Base-by-base conservation (phyloP, 371 early-diverging fungal genomes). In the Fennellomyces sp. region DNA sequence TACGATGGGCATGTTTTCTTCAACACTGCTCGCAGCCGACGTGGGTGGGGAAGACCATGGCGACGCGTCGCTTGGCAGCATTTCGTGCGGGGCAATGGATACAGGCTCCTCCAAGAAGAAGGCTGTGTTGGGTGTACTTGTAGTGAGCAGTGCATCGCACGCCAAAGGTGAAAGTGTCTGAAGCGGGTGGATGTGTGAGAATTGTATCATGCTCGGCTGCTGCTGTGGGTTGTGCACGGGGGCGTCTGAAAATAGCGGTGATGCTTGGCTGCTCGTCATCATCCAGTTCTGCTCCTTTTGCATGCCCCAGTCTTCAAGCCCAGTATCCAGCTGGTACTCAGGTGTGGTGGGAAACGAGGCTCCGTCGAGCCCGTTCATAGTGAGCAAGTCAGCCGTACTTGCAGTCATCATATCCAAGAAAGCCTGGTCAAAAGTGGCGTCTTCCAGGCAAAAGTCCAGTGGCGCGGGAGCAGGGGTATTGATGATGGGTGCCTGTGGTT, bases 171-270 rank as follows among this genome's bases (percentile, higher is more conserved):
- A 31, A 27, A 54, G 55, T 8, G 35, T 54, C 7, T 54, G 55
- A 27, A 36, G 38, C 21, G 55, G 55, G 5, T 54, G 55, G 25
- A 54, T 54, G 26, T 54, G 41, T 39, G 38, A 39, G 17, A 27
- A 33, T 6, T 54, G 54, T 12, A 23, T 17, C 25, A n/a, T n/a
- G 5, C 29, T 15, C 15, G 6, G 30, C 5, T 50, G 51, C 17
- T 28, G 51, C 17, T 50, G 51, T n/a, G 17, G 5, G 7, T 45
- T 19, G 0, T 45, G 45, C n/a, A n/a, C n/a, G 5, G 39, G 39
- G 17, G 39, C 10, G 15, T 39, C 23, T 21, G 45, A 45, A 21
- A 45, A 21, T 45, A 45, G 5, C n/a, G 45, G 5, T 21, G 45
- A 23, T 21, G 45, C 23, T 45, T 45, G 45, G 3, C 5, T 5